Conservation (phyloP, 2,329 filamentous ascomycete genomes). For the Microsporum canis region DNA sequence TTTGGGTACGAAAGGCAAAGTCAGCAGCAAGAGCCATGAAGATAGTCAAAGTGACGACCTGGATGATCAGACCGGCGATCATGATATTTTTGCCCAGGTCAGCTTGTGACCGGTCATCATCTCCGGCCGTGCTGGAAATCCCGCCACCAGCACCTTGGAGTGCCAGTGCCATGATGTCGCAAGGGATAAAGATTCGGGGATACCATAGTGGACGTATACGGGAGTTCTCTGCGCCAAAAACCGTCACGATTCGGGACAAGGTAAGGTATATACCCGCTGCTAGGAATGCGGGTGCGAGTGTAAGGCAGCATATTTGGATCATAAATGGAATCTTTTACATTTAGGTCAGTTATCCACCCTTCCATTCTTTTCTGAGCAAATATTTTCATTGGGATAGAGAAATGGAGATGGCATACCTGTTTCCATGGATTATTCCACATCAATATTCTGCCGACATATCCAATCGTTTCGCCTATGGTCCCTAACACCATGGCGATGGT, state of each 20-base stretch:
- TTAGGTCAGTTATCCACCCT: not conserved
- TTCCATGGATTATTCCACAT: conserved; percentile 41
- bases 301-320: conserved; percentile 41
- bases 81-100: conserved; percentile 28
- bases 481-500: conserved; percentile 43
- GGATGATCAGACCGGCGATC: conserved; percentile 32
- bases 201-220: conserved; percentile 25
- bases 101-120: conserved; percentile 12
- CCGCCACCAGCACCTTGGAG: conserved; percentile 52
- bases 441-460: conserved; percentile 48
- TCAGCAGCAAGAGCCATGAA: conserved; percentile 25
- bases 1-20: conserved; percentile 18
- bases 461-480: conserved; percentile 45
- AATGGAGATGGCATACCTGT: conserved; percentile 7
- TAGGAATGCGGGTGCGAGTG: conserved; percentile 54
- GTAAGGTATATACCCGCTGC: conserved; percentile 55
- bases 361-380: not conserved
- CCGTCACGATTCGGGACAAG: conserved; percentile 33
- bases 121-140: conserved; percentile 36
- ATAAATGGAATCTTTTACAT: conserved; percentile 20
- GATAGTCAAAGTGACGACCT: conserved; percentile 30
- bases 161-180: conserved; percentile 50
- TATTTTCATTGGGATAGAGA: not conserved
- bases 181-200: conserved; percentile 46
- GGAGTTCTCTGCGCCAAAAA: conserved; percentile 26